These are phyloP conservation scores for Coemansia furcata DNA, from an alignment of 192 early-diverging fungal genomes.

Conservation along the genomic window DNA sequence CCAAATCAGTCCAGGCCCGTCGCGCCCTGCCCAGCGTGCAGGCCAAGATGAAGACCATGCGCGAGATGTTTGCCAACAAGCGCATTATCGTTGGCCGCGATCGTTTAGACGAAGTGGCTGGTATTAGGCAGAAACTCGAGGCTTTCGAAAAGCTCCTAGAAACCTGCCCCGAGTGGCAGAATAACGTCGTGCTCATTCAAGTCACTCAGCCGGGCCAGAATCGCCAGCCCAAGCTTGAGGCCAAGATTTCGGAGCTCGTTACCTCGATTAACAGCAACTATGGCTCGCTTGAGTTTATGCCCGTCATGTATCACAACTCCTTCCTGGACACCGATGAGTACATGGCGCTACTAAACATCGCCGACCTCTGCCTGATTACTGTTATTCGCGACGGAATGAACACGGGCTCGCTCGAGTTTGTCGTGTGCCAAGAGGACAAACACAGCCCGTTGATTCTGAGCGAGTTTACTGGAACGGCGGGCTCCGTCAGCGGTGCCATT, in stretches of 20 bases:
- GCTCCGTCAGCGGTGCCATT: constrained; percentile 77
- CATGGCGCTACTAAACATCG: constrained; percentile 86
- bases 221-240: constrained; percentile 67
- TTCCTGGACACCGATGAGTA: constrained; percentile 93
- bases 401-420: constrained; percentile 90
- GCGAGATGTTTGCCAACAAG: constrained; percentile 83
- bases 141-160: constrained; percentile 92
- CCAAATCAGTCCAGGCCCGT: constrained; percentile 63
- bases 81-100: constrained; percentile 96
- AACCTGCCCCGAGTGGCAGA: constrained; percentile 87
- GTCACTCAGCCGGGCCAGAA: constrained; percentile 85
- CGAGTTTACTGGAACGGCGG: constrained; percentile 97
- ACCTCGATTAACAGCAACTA: constrained; percentile 91
- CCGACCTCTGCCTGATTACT: constrained; percentile 93
- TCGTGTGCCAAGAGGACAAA: constrained; percentile 86
- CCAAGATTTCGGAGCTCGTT: constrained; percentile 88
- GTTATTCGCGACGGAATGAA: constrained; percentile 97
- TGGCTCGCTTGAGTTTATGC: constrained; percentile 93
- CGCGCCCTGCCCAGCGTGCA: constrained; percentile 64
- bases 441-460: constrained; percentile 86
- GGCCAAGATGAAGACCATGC: constrained; percentile 76
- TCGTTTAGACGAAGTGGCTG: constrained; percentile 91
- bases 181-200: constrained; percentile 91
- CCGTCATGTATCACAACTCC: constrained; percentile 91
- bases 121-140: constrained; percentile 91